Base-by-base conservation (phyloP, 306 rosid species). In the Quercus rubra region DNA sequence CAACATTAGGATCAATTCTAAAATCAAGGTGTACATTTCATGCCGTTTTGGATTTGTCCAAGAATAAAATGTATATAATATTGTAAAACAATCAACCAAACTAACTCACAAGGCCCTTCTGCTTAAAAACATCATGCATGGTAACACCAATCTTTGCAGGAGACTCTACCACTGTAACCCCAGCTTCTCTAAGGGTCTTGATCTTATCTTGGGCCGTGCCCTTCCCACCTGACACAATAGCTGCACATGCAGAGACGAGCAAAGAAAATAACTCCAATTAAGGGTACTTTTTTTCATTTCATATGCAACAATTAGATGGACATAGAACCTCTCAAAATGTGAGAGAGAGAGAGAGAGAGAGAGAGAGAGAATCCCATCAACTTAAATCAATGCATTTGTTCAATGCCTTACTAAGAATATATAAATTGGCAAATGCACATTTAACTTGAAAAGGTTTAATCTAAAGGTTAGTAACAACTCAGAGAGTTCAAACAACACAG, bases 161-260 rank as follows among this genome's bases (percentile, higher is more conserved):
- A 33, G 99, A 96, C 90, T 96, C 97, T 58, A 90, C 99, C 76
- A 96, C 99, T 25, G 92, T 93, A 25, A 89, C 98, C 74, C 96
- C 98, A 81, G 96, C 97, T 82, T 91, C 99, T 83, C 83, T 86
- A 3, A 96, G 96, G 46, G 92, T 91, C 74, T 78, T 87, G 77
- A 96, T 93, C 83, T 96, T 96, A 90, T 87, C 98, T 86, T 93
- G 99, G 9, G 99, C 99, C 9, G 99, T 96, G 21, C 99, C 99
- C 87, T 91, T 96, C 46, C 99, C 99, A 56, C 99, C 99, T 1
- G 99, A 93, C 71, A 93, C 98, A 77, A 96, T 96, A 79, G 99
- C 99, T 96, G 93, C 89, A 87, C 68, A 86, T 54, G 71, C 84
- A 87, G 80, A 79, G 43, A 43, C 69, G 33, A 79, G 64, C 71